A percentile compares a stretch with the other conserved stretches of the same genome.
These are phyloP conservation scores for Metrosideros polymorpha DNA, from an alignment of 441 rosid genomes.

Conservation along the genomic window DNA sequence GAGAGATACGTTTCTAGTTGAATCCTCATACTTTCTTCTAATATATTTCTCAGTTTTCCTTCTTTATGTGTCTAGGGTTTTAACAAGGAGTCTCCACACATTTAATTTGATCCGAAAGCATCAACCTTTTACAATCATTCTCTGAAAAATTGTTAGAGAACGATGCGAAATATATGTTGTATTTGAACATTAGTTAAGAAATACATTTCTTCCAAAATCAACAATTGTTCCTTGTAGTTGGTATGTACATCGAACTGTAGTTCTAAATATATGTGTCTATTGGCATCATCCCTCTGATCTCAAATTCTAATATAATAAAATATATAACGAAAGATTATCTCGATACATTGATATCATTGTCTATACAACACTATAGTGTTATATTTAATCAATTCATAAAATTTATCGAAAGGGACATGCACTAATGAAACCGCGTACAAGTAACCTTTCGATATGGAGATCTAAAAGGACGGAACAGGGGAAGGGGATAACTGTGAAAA, in stretches of 20 bases:
- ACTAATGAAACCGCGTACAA: not conserved
- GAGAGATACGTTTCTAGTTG: not conserved
- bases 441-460: not conserved
- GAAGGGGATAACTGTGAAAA: not conserved
- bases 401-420: not conserved
- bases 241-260: not conserved
- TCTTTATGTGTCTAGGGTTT: not conserved
- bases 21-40: not conserved
- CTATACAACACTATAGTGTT: accelerated
- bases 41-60: not conserved
- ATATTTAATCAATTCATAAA: not conserved
- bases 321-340: not conserved
- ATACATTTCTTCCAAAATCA: not conserved
- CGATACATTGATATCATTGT: not conserved
- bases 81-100: not conserved
- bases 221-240: not conserved
- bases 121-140: accelerated
- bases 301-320: no score
- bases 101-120: not conserved
- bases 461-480: not conserved
- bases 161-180: not conserved
- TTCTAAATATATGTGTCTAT: not conserved
- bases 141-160: not conserved
- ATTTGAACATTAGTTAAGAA: not conserved
- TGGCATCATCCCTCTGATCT: no score